These are phyloP conservation scores for Pestalotiopsis sp. DNA, from an alignment of 2,329 filamentous ascomycete genomes.

Conservation along the genomic window DNA sequence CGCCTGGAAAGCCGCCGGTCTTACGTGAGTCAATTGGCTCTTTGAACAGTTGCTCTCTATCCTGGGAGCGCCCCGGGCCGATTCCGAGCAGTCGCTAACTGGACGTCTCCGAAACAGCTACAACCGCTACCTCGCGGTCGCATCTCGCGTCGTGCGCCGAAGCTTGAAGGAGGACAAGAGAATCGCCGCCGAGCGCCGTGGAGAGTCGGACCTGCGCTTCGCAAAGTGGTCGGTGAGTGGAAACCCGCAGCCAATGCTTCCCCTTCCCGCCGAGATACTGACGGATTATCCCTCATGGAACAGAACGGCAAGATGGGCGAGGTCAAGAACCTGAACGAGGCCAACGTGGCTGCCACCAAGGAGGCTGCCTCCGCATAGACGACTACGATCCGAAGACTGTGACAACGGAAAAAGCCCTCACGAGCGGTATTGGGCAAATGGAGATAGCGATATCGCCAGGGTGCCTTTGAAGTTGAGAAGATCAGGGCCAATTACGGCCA, in stretches of 20 bases:
- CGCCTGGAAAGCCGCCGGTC: slow-evolving; percentile 97
- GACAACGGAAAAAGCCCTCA: neutral
- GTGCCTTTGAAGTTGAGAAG: neutral
- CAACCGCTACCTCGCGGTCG: slow-evolving; percentile 98
- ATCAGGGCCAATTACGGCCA: neutral
- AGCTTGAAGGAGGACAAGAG: slow-evolving; percentile 96
- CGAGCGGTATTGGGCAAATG: neutral
- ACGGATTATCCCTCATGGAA: slow-evolving; percentile 35
- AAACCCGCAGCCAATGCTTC: slow-evolving; percentile 13
- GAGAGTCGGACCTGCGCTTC: slow-evolving; percentile 86
- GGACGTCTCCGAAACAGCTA: slow-evolving; percentile 65
- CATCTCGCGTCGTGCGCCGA: slow-evolving; percentile 91
- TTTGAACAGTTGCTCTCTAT: slow-evolving; percentile 11
- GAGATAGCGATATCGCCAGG: neutral
- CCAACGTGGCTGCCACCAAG: slow-evolving; percentile 46
- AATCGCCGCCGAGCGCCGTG: slow-evolving; percentile 84
- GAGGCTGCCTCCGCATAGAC: slow-evolving; percentile 40
- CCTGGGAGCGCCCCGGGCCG: slow-evolving; percentile 16
- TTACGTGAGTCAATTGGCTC: slow-evolving; percentile 71
- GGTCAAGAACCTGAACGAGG: slow-evolving; percentile 67
- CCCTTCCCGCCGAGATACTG: slow-evolving; percentile 10
- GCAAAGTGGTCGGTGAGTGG: slow-evolving; percentile 91
- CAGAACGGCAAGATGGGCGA: slow-evolving; percentile 98
- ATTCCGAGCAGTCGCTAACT: slow-evolving; percentile 35
- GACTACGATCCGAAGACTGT: slow-evolving; percentile 18